Conservation (phyloP, 768 basidiomycete genomes). For the Naganishia friedmannii region DNA sequence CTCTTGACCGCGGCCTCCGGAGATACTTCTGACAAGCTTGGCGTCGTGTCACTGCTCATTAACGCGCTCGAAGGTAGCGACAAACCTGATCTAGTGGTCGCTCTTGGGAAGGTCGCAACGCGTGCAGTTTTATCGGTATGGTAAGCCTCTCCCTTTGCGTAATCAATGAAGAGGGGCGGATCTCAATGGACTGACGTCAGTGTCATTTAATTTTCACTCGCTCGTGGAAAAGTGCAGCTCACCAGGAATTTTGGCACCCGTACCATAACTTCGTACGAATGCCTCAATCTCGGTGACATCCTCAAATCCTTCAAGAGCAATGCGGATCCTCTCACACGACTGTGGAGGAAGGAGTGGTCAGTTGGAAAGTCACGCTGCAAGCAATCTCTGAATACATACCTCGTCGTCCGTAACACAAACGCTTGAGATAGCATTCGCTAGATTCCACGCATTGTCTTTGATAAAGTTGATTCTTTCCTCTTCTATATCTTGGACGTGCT, state of each 20-base stretch:
- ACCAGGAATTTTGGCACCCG: conserved; percentile 75
- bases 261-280: conserved; percentile 85
- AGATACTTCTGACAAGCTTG: conserved; percentile 35
- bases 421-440: conserved; percentile 92
- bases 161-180: conserved; percentile 80
- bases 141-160: conserved; percentile 53
- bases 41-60: conserved; percentile 13
- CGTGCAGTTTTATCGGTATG: conserved; percentile 56
- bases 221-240: conserved; percentile 7
- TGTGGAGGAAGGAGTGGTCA: conserved; percentile 45
- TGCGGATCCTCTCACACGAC: conserved; percentile 87
- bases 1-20: neutral
- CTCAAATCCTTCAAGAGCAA: conserved; percentile 83
- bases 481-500: conserved; percentile 85
- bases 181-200: conserved; percentile 54
- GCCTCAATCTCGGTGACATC: conserved; percentile 80
- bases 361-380: neutral
- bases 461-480: conserved; percentile 90
- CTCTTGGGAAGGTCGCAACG: conserved; percentile 52
- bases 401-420: conserved; percentile 95
- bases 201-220: neutral
- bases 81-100: conserved; percentile 56
- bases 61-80: conserved; percentile 6
- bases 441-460: conserved; percentile 93
- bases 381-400: conserved; percentile 56